Base-by-base conservation (phyloP, 176 grass and related monocot genomes). In the Calamus simplicifolius region DNA sequence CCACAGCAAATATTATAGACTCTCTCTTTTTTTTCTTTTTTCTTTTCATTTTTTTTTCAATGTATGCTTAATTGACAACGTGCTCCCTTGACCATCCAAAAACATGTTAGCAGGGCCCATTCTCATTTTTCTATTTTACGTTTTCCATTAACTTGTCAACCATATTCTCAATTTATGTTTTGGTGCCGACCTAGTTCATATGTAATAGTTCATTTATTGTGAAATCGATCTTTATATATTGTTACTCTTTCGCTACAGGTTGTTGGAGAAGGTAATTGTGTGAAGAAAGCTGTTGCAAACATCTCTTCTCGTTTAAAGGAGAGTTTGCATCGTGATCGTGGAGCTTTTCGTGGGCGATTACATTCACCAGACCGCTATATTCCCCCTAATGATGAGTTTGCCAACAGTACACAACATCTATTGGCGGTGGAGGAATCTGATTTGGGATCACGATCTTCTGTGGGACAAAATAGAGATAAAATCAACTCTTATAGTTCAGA, bases 291-390 rank as follows among this genome's bases (percentile, higher is more conserved):
- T 60, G 80, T 97, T 27, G 81, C 49, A 25, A 77, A 85, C 48
- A 85, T 97, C 27, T 82, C 87, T 54, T 88, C 86, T 59, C 84
- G 93, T 57, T 67, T 97, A 73, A 97, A 88, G 61, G 93, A 97
- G 77, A 97, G 92, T 59, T 73, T 97, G 62, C 92, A 97, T 55
- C 80, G 92, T 49, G 92, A 97, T 60, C 86, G 92, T 65, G 83
- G 92, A 66, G 76, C 81, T 57, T 85, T 80, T 23, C 77, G 81
- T 51, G 86, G 79, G 31, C 74, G 92, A n/a, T 49, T 80, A 38
- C 77, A 82, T 85, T 89, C 86, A 51, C 81, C 86, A 64, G 92
- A 97, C 5, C 69, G 63, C 23, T 77, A 80, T 18, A 57, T 84
- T 64, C 73, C 83, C 75, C 73, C 73, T 25, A 80, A 84, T 19